Conservation (phyloP, 805 yeast species). For the Candida awuae region DNA sequence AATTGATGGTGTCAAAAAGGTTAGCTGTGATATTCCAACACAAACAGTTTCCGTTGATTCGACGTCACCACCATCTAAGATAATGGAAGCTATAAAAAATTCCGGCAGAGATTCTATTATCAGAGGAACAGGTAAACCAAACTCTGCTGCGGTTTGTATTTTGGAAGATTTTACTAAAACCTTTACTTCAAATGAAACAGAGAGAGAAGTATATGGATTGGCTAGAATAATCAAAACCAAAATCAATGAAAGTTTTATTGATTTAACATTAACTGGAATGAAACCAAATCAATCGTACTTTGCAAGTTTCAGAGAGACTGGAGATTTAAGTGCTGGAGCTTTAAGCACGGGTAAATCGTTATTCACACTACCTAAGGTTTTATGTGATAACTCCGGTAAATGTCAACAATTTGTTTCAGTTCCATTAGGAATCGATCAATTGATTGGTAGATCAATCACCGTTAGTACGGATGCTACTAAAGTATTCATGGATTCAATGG, state of each 20-base stretch:
- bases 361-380: conserved; percentile 36
- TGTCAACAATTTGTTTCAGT: conserved; percentile 41
- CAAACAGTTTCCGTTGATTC: conserved; percentile 67
- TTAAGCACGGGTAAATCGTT: conserved; percentile 51
- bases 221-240: conserved; percentile 73
- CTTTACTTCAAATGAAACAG: conserved; percentile 21
- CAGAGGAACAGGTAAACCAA: conserved; percentile 81
- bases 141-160: conserved; percentile 87
- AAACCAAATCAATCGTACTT: conserved; percentile 50
- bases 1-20: conserved; percentile 42
- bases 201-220: conserved; percentile 70
- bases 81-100: conserved; percentile 58
- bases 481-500: conserved; percentile 40
- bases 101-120: conserved; percentile 87
- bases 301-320: conserved; percentile 61
- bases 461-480: conserved; percentile 35
- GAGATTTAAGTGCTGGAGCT: conserved; percentile 72
- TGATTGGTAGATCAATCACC: conserved; percentile 64
- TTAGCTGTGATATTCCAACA: conserved; percentile 48
- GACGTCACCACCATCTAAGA: conserved; percentile 62
- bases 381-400: conserved; percentile 25
- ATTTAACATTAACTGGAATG: conserved; percentile 70
- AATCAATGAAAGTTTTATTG: conserved; percentile 50
- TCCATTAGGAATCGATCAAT: conserved; percentile 42
- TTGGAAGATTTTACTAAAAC: conserved; percentile 59